Base-by-base conservation (phyloP, 1,139 yeast genomes). In the Nakaseomyces uthaithaninus region DNA sequence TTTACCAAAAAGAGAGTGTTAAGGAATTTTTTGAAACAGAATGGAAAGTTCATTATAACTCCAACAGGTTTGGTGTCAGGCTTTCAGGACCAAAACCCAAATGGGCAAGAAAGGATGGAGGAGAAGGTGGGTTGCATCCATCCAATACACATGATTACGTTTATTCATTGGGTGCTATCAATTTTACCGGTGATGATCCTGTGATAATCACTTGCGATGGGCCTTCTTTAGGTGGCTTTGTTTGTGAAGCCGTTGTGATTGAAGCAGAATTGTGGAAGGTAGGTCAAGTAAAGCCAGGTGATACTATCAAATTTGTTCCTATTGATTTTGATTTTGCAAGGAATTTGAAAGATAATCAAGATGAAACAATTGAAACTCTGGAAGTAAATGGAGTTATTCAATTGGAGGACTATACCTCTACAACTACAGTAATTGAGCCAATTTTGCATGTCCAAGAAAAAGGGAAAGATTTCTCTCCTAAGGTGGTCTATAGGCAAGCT, bases 261-360 rank as follows among this genome's bases (percentile, higher is more conserved):
- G 94, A 87, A 60, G 86, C 94, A 25, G 98, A 91, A 66, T 77
- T 91, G 82, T 91, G 97, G 97, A 91, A 91, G 67, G 83, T 91
- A 59, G 98, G 98, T 41, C 97, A 91, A 67, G 89, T 84, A 38
- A 87, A 84, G 62, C 96, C 97, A 5, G 97, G 97, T 57, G 97
- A 89, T 55, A 54, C 63, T 45, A 77, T 91, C 49, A 75, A 75
- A 53, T 91, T 91, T 67, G 76, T 79, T 41, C 95, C 96, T 36
- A 70, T 91, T 38, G 57, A 77, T 9, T 81, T 75, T 55, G 77
- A 74, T 27, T 66, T 72, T 43, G 96, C 97, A 5, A 70, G 81
- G 53, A 57, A 60, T 14, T 67, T 87, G 60, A 81, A 77, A 63
- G 54, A 55, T 25, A 61, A 67, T 3, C 94, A 82, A 58, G 86